These are phyloP conservation scores for Melaleuca alternifolia DNA, from an alignment of 345 rosid genomes.

Conservation along the genomic window DNA sequence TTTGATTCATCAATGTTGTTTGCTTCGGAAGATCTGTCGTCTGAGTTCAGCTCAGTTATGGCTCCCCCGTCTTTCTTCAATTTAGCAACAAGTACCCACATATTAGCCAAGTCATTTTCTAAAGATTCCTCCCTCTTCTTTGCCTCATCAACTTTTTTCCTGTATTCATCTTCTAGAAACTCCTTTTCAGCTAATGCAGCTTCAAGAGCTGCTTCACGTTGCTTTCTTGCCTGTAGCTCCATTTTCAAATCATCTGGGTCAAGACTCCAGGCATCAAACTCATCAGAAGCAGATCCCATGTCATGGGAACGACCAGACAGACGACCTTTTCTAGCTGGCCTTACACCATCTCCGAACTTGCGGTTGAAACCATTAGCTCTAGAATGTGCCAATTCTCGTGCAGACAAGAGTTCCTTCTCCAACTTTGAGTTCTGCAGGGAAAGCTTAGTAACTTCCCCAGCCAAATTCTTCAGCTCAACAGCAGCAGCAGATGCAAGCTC, in stretches of 20 bases:
- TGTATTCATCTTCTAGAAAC: slow-evolving; percentile 69
- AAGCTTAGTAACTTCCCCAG: slow-evolving; percentile 83
- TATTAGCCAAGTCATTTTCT: slow-evolving; percentile 94
- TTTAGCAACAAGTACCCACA: slow-evolving; percentile 99
- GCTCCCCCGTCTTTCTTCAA: slow-evolving; percentile 73
- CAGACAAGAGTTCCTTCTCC: slow-evolving; percentile 67
- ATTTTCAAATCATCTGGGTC: slow-evolving; percentile 69
- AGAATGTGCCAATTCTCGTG: slow-evolving; percentile 58
- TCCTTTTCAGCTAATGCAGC: slow-evolving; percentile 83
- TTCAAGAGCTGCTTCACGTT: slow-evolving; percentile 74
- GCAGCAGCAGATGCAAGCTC: slow-evolving; percentile 99
- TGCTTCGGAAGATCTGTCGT: slow-evolving; percentile 22
- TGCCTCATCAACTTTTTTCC: slow-evolving; percentile 78
- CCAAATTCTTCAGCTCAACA: slow-evolving; percentile 92
- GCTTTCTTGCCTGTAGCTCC: slow-evolving; percentile 91
- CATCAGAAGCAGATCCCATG: slow-evolving; percentile 37
- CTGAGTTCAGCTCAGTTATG: slow-evolving; percentile 34
- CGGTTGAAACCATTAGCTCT: slow-evolving; percentile 71
- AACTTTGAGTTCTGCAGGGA: slow-evolving; percentile 74
- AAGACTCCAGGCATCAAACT: slow-evolving; percentile 75
- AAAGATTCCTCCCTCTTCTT: slow-evolving; percentile 85
- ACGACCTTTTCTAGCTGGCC: slow-evolving; percentile 72
- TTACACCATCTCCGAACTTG: slow-evolving; percentile 48
- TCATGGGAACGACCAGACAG: slow-evolving; percentile 57
- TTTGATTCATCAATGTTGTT: slow-evolving; percentile 23